Evolutionary conservation across 306 rosid genomes (phyloP).

Genomic region (Oxytropis ochrocephala): DNA sequence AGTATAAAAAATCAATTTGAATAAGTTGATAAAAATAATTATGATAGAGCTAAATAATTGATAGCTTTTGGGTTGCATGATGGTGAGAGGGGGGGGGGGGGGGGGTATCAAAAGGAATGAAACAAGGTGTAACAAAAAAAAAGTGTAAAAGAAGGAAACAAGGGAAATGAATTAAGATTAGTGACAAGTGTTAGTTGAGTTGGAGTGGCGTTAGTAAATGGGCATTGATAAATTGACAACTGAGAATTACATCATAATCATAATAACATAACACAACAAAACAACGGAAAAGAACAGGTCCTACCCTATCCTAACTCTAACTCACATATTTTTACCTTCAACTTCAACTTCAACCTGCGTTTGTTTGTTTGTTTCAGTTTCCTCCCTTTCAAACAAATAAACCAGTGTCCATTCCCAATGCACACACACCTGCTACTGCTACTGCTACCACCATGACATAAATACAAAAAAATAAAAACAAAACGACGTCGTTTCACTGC

Average conservation of each 20-base stretch:
- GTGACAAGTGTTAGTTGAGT: not conserved
- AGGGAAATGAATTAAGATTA: not conserved
- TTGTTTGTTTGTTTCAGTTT: slow-evolving; percentile 3
- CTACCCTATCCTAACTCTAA: not conserved
- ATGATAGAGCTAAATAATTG: no score
- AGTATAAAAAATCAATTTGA: no score
- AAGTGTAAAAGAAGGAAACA: slow-evolving; percentile 2
- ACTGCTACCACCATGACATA: not conserved
- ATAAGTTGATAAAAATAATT: no score
- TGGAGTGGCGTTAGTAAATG: not conserved
- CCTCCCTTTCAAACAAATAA: not conserved
- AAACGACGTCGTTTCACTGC: slow-evolving; percentile 22
- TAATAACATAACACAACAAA: no score
- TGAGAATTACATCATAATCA: not conserved
- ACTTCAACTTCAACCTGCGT: slow-evolving; percentile 2
- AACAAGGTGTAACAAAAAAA: no score
- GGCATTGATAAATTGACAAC: not conserved
- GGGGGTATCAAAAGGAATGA: no score
- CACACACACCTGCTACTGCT: not conserved
- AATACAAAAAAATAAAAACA: not conserved
- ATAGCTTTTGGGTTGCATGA: no score
- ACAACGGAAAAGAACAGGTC: not conserved
- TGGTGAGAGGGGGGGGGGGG: no score
- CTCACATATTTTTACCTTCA: no score
- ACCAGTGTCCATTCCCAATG: slow-evolving; percentile 17